These are phyloP conservation scores for Kuraishia molischiana DNA, from an alignment of 805 yeast species.

Conservation along the genomic window DNA sequence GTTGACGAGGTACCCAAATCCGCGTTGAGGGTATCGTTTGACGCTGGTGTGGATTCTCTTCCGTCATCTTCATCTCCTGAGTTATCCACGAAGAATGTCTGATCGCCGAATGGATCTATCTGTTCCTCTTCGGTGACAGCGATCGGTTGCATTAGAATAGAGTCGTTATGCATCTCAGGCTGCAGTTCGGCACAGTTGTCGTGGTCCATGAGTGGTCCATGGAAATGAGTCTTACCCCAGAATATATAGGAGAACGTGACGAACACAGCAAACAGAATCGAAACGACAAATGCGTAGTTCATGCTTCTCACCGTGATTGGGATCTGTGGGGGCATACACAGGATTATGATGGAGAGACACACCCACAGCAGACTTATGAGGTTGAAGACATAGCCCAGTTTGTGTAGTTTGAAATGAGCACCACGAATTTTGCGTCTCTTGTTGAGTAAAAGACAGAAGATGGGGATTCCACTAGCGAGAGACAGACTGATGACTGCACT, in stretches of 20 bases:
- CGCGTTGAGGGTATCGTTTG: neutral
- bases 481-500: constrained; percentile 70
- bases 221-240: constrained; percentile 58
- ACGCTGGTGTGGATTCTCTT: neutral
- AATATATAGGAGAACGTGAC: constrained; percentile 39
- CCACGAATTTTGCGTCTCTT: constrained; percentile 55
- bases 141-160: neutral
- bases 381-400: constrained; percentile 58
- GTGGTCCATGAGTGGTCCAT: constrained; percentile 47
- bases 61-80: neutral
- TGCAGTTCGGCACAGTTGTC: neutral
- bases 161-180: neutral
- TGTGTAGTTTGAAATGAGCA: constrained; percentile 54
- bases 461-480: constrained; percentile 70
- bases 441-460: constrained; percentile 48
- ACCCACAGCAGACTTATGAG: constrained; percentile 52
- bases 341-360: constrained; percentile 41
- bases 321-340: constrained; percentile 66
- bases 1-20: neutral
- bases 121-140: neutral
- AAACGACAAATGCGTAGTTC: constrained; percentile 64
- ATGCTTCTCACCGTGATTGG: constrained; percentile 37
- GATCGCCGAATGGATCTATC: neutral
- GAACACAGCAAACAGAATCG: constrained; percentile 32
- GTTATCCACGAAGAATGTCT: neutral